Evolutionary conservation across 2,329 filamentous ascomycete species (phyloP).

Genomic region (Botrytis cinerea): DNA sequence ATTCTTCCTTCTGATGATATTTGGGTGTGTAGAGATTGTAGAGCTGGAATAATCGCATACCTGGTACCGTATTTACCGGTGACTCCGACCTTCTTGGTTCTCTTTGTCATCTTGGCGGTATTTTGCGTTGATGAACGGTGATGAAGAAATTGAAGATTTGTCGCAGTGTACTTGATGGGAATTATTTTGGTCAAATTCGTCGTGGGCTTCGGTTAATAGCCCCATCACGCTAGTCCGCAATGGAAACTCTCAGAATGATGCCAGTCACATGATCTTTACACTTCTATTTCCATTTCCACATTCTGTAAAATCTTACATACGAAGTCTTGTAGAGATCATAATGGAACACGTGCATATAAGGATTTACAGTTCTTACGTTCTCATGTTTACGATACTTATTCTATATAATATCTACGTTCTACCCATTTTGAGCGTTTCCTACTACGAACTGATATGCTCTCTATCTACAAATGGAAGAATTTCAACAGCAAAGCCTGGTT

Average conservation of each 20-base stretch:
- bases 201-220: slow-evolving; percentile 25
- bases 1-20: neutral
- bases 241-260: neutral
- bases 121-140: slow-evolving; percentile 39
- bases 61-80: slow-evolving; percentile 98
- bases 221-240: slow-evolving; percentile 21
- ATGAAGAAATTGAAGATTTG: slow-evolving; percentile 29
- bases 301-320: neutral
- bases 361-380: neutral
- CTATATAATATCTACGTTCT: neutral
- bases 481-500: neutral
- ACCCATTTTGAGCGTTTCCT: neutral
- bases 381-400: neutral
- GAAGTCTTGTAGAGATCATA: neutral
- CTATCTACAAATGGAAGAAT: neutral
- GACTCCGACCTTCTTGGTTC: slow-evolving; percentile 98
- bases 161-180: slow-evolving; percentile 28
- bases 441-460: neutral
- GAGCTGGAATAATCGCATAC: slow-evolving; percentile 56
- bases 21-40: slow-evolving; percentile 21
- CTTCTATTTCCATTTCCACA: neutral
- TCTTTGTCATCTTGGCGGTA: slow-evolving; percentile 82
- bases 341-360: neutral
- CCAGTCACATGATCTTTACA: neutral
- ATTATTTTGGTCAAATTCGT: slow-evolving; percentile 27